A percentile compares a stretch with the other conserved stretches of the same genome.
These are phyloP conservation scores for Penicillium malachiteum DNA, from an alignment of 495 filamentous ascomycete species.

Conservation along the genomic window DNA sequence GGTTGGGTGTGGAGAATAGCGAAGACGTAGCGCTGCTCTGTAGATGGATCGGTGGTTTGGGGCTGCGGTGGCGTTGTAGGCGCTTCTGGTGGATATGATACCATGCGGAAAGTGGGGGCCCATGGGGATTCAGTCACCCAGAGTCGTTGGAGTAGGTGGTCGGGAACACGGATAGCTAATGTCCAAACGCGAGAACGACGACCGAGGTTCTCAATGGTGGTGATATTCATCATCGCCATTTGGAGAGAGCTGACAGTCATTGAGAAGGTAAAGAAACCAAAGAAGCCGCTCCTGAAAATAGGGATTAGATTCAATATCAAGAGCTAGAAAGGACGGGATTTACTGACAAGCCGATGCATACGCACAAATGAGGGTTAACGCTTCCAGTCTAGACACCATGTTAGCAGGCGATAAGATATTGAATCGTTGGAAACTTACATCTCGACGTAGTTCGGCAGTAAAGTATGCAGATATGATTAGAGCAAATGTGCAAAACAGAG, in stretches of 20 bases:
- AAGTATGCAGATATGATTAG: constrained; percentile 60
- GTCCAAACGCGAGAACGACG: constrained; percentile 62
- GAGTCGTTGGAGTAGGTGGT: constrained; percentile 41
- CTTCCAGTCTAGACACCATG: constrained; percentile 25
- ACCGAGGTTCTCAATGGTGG: constrained; percentile 77
- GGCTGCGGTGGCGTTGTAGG: constrained; percentile 12
- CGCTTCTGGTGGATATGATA: constrained; percentile 42
- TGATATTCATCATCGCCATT: constrained; percentile 67
- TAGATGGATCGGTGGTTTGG: constrained; percentile 11
- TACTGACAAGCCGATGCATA: constrained; percentile 57
- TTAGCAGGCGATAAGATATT: constrained; percentile 9
- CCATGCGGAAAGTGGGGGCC: constrained; percentile 47
- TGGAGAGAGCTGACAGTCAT: constrained; percentile 73
- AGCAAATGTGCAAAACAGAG: constrained; percentile 62
- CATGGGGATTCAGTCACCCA: constrained; percentile 32
- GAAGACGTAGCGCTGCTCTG: constrained; percentile 57
- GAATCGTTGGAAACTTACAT: constrained; percentile 27
- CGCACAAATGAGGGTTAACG: constrained; percentile 52
- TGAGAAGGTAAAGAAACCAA: constrained; percentile 69
- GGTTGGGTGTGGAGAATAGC: constrained; percentile 69
- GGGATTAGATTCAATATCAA: constrained; percentile 4
- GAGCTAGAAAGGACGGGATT: neutral
- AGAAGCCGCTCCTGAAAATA: constrained; percentile 58
- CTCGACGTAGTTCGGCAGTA: constrained; percentile 44
- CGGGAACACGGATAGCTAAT: constrained; percentile 72